A percentile compares a stretch with the other conserved stretches of the same genome.
phyloP scores from a whole-genome alignment of 2,329 filamentous ascomycete species.

The Tolypocladium tundrense region DNA sequence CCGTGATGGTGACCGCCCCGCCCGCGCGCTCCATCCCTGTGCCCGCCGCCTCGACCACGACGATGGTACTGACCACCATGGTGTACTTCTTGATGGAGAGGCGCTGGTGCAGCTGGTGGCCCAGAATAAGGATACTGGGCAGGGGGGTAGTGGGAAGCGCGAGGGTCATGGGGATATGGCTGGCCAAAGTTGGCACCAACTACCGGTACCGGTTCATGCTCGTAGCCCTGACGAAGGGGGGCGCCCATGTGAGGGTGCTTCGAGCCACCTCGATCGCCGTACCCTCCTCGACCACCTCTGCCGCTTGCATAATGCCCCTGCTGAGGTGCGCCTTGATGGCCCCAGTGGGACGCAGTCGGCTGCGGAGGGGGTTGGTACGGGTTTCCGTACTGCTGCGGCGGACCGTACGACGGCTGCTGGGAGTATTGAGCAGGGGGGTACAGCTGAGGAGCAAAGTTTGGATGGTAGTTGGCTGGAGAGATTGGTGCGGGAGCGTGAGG shows the following conservation, averaged over 20 bases:
- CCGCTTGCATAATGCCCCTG: slow-evolving; percentile 23
- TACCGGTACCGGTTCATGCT: slow-evolving; percentile 20
- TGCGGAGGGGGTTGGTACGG: slow-evolving; percentile 25
- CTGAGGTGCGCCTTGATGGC: slow-evolving; percentile 20
- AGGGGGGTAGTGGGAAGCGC: slow-evolving; percentile 23
- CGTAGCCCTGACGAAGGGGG: slow-evolving; percentile 23
- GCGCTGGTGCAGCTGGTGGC: slow-evolving; percentile 23
- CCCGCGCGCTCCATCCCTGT: slow-evolving; percentile 30
- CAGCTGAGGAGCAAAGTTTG: slow-evolving; percentile 46
- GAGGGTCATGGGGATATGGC: slow-evolving; percentile 30
- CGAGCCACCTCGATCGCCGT: slow-evolving; percentile 32
- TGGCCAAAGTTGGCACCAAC: slow-evolving; percentile 26
- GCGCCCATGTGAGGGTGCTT: slow-evolving; percentile 18
- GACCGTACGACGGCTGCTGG: slow-evolving; percentile 33
- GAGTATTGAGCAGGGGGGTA: slow-evolving; percentile 33
- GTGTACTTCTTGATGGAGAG: slow-evolving; percentile 14
- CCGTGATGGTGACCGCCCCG: slow-evolving; percentile 24
- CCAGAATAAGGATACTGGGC: slow-evolving; percentile 26
- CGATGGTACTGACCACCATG: slow-evolving; percentile 24
- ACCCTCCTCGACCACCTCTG: slow-evolving; percentile 30
- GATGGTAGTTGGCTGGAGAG: slow-evolving; percentile 45
- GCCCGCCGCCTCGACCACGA: slow-evolving; percentile 21
- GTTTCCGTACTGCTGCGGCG: slow-evolving; percentile 25
- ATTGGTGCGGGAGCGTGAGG: slow-evolving; percentile 37
- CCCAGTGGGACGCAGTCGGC: slow-evolving; percentile 7